phyloP scores from a whole-genome alignment of 2,329 filamentous ascomycete species.

The Coniochaeta sp. region DNA sequence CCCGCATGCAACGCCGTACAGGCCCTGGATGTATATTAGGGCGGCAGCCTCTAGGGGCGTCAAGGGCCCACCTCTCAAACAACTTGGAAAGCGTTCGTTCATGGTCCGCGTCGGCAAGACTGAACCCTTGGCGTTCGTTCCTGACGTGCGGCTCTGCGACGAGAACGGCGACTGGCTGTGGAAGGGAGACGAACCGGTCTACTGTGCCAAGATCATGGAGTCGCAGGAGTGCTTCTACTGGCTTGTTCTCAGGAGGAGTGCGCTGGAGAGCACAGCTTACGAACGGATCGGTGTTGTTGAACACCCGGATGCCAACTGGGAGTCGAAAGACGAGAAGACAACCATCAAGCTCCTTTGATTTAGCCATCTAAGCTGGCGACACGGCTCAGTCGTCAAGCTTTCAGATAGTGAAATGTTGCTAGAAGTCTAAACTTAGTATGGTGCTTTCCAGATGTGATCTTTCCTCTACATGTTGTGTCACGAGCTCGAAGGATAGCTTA shows the following conservation, averaged over 20 bases:
- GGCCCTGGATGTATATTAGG: conserved; percentile 5
- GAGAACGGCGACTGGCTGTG: conserved; percentile 8
- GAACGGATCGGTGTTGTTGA: conserved; percentile 7
- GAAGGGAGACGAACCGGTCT: conserved; percentile 4
- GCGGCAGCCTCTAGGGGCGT: not conserved
- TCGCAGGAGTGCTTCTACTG: conserved; percentile 5
- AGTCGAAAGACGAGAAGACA: not conserved
- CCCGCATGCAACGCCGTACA: conserved; percentile 1
- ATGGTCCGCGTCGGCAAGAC: conserved; percentile 2
- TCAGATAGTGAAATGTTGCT: too few species aligned
- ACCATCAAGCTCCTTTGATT: conserved; percentile 1
- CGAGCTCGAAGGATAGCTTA: too few species aligned
- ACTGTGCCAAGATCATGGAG: conserved; percentile 7
- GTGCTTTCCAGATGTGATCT: too few species aligned
- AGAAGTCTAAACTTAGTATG: too few species aligned
- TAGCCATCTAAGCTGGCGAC: too few species aligned
- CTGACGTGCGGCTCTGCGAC: conserved; percentile 6
- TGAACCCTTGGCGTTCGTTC: conserved; percentile 5
- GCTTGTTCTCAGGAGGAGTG: conserved; percentile 6
- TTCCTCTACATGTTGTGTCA: too few species aligned
- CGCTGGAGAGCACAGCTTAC: conserved; percentile 2
- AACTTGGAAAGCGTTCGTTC: not conserved
- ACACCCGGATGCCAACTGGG: conserved; percentile 3
- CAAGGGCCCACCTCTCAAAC: not conserved
- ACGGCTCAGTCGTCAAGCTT: too few species aligned